phyloP scores from a whole-genome alignment of 1,284 basidiomycete species.

The Polyporus tsugae region DNA sequence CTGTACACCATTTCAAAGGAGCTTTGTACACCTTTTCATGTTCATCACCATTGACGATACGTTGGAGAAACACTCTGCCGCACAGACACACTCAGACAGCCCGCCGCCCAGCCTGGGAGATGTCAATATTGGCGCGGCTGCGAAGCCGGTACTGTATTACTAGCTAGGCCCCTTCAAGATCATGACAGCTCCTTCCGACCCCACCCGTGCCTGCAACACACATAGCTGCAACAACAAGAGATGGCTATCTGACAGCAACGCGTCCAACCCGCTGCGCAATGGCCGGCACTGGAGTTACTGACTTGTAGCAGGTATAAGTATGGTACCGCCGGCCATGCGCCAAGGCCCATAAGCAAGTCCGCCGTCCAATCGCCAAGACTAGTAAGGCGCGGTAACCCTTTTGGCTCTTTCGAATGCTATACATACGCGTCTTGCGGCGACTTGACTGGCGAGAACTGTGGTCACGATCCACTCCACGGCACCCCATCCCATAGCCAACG shows the following conservation, averaged over 20 bases:
- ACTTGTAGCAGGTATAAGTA: neutral
- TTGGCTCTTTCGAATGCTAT: too few species aligned
- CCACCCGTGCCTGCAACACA: neutral
- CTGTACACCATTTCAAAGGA: neutral
- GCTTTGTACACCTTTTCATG: neutral
- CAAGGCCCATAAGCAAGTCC: neutral
- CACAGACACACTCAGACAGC: neutral
- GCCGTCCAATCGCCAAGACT: too few species aligned
- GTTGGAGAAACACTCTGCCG: neutral
- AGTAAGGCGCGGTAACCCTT: neutral
- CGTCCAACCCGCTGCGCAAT: neutral
- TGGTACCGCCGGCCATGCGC: neutral
- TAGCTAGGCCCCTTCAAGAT: neutral
- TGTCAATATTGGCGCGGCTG: neutral
- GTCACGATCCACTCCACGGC: too few species aligned
- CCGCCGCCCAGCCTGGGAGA: neutral
- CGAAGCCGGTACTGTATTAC: neutral
- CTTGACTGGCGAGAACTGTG: too few species aligned
- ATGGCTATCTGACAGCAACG: neutral
- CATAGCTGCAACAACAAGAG: neutral
- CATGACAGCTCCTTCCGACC: constrained; percentile 12
- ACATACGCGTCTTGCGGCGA: too few species aligned
- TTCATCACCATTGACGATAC: neutral
- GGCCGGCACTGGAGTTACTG: neutral
- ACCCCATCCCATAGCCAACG: too few species aligned